A percentile compares a stretch with the other conserved stretches of the same genome.
These are phyloP conservation scores for Somion occarium DNA, from an alignment of 1,284 basidiomycete species.

Conservation along the genomic window DNA sequence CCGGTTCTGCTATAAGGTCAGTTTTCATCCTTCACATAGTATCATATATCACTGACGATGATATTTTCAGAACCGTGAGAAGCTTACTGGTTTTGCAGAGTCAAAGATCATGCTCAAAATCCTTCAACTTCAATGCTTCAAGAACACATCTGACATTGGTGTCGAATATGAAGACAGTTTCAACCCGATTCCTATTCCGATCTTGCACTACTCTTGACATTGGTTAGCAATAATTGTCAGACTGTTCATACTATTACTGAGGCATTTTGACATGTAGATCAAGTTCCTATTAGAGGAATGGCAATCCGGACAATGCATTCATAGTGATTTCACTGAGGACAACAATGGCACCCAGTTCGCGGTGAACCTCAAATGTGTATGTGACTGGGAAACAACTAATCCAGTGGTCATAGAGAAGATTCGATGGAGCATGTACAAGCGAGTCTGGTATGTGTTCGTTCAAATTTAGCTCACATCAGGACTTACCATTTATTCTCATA, in stretches of 20 bases:
- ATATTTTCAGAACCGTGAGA: not conserved
- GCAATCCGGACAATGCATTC: not conserved
- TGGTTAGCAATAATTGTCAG: not conserved
- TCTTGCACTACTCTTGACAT: not conserved
- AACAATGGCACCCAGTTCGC: not conserved
- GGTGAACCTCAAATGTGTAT: constrained; percentile 10
- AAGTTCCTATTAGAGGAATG: not conserved
- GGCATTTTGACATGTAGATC: not conserved
- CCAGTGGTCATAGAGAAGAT: not conserved
- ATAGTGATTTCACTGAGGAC: not conserved
- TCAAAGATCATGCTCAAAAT: not conserved
- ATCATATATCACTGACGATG: not conserved
- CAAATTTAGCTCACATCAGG: not conserved
- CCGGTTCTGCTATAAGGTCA: constrained; percentile 1
- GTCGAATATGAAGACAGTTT: not conserved
- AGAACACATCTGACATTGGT: not conserved
- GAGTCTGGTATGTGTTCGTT: not conserved
- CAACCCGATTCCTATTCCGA: not conserved
- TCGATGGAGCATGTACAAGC: not conserved
- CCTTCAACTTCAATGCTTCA: not conserved
- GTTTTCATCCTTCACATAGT: not conserved
- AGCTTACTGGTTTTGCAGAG: not conserved
- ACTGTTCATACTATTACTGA: not conserved
- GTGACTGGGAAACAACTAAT: constrained; percentile 8
- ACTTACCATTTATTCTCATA: not conserved